Conservation (phyloP, 176 grass and related monocot species). For the Bolboschoenus planiculmis region DNA sequence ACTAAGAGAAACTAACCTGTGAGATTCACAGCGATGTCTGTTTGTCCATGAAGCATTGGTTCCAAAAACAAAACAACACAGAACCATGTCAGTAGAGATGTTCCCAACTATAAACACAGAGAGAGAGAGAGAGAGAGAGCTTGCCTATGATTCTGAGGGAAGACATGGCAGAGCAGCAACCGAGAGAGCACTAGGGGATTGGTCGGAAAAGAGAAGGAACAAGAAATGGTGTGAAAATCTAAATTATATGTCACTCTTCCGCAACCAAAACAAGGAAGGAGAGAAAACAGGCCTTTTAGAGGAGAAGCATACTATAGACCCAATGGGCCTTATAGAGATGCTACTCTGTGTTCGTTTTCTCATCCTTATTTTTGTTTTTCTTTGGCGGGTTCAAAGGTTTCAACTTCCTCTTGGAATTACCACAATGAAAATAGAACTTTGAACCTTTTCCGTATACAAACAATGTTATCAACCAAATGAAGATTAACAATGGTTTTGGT, state of each 20-base stretch:
- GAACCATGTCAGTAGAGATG: conserved; percentile 10
- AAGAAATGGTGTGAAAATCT: neutral
- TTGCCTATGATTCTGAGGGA: conserved; percentile 79
- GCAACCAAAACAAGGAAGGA: neutral
- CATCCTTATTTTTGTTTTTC: neutral
- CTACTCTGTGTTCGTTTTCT: neutral
- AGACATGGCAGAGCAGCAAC: conserved; percentile 1
- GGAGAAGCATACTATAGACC: neutral
- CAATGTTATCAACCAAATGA: neutral
- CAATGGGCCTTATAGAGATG: neutral
- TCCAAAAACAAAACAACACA: neutral
- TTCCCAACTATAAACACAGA: neutral
- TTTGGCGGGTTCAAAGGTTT: neutral
- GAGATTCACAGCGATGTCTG: conserved; percentile 91
- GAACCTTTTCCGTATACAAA: neutral
- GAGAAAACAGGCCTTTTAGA: neutral
- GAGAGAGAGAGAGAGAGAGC: conserved; percentile 17
- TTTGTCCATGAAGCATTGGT: neutral
- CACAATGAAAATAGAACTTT: neutral
- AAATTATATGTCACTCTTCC: too few relatives aligned
- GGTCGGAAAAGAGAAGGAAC: neutral
- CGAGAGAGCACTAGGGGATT: neutral
- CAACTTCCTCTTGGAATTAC: neutral
- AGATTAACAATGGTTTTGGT: neutral
- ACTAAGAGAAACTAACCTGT: conserved; percentile 36